Percentiles rank a stretch among this genome's conserved stretches.
phyloP scores from a whole-genome alignment of 2,329 filamentous ascomycete genomes.

The Tolypocladium guangdongense region DNA sequence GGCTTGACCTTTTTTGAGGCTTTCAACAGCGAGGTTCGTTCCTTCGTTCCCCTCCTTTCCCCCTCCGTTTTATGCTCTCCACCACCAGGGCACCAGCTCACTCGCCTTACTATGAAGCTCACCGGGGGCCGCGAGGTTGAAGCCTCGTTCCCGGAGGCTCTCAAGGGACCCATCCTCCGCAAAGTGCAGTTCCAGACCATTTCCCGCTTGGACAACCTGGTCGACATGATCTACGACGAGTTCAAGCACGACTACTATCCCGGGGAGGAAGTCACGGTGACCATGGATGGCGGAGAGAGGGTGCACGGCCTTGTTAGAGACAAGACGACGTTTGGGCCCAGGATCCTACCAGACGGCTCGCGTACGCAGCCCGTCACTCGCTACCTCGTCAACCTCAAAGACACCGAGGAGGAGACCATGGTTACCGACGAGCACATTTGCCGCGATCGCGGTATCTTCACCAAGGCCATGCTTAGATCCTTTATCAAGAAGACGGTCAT shows the following conservation, averaged over 20 bases:
- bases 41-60: not conserved
- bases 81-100: not conserved
- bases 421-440: slow-evolving; percentile 73
- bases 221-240: slow-evolving; percentile 59
- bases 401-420: slow-evolving; percentile 61
- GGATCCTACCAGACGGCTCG: slow-evolving; percentile 53
- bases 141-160: slow-evolving; percentile 77
- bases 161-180: slow-evolving; percentile 83
- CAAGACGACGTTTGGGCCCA: slow-evolving; percentile 64
- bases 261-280: slow-evolving; percentile 70
- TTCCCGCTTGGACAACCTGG: slow-evolving; percentile 75
- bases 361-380: slow-evolving; percentile 61
- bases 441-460: slow-evolving; percentile 84
- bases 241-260: slow-evolving; percentile 89
- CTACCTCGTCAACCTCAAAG: slow-evolving; percentile 69
- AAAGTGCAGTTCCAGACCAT: slow-evolving; percentile 86
- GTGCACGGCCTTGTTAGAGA: slow-evolving; percentile 69
- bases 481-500: slow-evolving; percentile 95
- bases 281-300: slow-evolving; percentile 56
- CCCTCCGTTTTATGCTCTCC: not conserved
- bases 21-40: slow-evolving; percentile 74
- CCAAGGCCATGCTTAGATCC: slow-evolving; percentile 83
- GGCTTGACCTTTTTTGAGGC: slow-evolving; percentile 88
- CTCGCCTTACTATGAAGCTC: slow-evolving; percentile 35
- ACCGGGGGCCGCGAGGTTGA: slow-evolving; percentile 82